Evolutionary conservation across 1,139 yeast genomes (phyloP).

Genomic region (Sugiyamaella grinbergsii): DNA sequence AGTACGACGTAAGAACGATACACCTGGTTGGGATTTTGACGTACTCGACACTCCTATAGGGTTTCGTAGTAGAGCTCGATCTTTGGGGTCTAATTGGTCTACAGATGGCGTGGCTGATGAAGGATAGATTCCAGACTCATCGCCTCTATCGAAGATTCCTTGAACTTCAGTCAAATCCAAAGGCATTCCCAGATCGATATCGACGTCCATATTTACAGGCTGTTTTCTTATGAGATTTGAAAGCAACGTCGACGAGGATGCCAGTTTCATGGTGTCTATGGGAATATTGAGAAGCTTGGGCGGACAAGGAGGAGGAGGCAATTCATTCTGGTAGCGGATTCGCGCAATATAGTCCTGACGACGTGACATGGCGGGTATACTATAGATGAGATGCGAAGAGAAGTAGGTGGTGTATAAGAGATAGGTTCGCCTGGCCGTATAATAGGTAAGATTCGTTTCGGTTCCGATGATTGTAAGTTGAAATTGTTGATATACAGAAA

Average conservation of each 20-base stretch:
- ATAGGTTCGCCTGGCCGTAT: too few relatives aligned
- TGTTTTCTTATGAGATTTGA: slow-evolving; percentile 76
- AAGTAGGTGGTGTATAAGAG: not conserved
- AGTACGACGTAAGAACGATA: slow-evolving; percentile 88
- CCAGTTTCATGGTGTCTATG: slow-evolving; percentile 48
- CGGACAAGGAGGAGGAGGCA: slow-evolving; percentile 93
- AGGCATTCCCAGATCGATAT: slow-evolving; percentile 80
- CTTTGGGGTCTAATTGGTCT: slow-evolving; percentile 65
- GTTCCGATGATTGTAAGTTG: too few relatives aligned
- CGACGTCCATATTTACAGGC: slow-evolving; percentile 63
- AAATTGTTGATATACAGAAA: too few relatives aligned
- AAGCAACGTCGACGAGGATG: slow-evolving; percentile 60
- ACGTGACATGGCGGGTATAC: slow-evolving; percentile 28
- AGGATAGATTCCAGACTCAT: slow-evolving; percentile 50
- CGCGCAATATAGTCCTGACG: slow-evolving; percentile 88
- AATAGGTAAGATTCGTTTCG: not conserved
- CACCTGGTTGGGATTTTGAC: slow-evolving; percentile 59
- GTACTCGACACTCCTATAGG: slow-evolving; percentile 53
- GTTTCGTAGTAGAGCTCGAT: slow-evolving; percentile 74
- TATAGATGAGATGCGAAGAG: not conserved
- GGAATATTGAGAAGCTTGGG: slow-evolving; percentile 73
- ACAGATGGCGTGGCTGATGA: slow-evolving; percentile 18
- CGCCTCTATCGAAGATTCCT: slow-evolving; percentile 67
- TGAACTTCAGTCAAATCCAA: slow-evolving; percentile 70
- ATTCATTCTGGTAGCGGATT: slow-evolving; percentile 77